A percentile compares a stretch with the other conserved stretches of the same genome.
These are phyloP conservation scores for Carpinus fangiana DNA, from an alignment of 306 rosid genomes.

Conservation along the genomic window DNA sequence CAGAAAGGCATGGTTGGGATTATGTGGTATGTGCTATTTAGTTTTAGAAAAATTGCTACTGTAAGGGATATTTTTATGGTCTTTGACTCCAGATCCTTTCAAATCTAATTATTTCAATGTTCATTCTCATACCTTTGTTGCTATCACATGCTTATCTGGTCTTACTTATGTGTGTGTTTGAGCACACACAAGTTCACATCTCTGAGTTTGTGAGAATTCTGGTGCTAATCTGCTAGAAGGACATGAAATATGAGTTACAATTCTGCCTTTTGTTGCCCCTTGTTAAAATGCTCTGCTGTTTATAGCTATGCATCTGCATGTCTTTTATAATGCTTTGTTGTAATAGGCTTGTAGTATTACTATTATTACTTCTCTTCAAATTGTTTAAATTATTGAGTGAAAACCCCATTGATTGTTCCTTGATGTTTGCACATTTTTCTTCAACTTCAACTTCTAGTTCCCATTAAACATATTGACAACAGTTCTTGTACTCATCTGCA, in stretches of 20 bases:
- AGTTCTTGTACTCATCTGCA: conserved; percentile 45
- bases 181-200: not conserved
- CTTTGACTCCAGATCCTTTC: not conserved
- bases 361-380: not conserved
- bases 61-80: not conserved
- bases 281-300: not conserved
- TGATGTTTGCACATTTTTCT: not conserved
- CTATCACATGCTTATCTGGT: not conserved
- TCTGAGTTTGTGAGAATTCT: not conserved
- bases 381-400: not conserved
- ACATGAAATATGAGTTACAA: not conserved
- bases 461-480: conserved; percentile 24
- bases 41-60: not conserved
- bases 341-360: not conserved
- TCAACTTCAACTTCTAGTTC: not conserved
- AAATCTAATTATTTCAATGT: not conserved
- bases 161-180: not conserved
- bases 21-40: conserved; percentile 58
- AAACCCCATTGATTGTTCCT: conserved; percentile 4
- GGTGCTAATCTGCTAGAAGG: no score
- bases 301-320: not conserved
- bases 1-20: conserved; percentile 95
- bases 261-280: not conserved
- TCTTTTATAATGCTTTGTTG: not conserved
- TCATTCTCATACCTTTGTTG: not conserved